Evolutionary conservation across 768 basidiomycete species (phyloP).

Genomic region (Brasilioporus rufonigricans): DNA sequence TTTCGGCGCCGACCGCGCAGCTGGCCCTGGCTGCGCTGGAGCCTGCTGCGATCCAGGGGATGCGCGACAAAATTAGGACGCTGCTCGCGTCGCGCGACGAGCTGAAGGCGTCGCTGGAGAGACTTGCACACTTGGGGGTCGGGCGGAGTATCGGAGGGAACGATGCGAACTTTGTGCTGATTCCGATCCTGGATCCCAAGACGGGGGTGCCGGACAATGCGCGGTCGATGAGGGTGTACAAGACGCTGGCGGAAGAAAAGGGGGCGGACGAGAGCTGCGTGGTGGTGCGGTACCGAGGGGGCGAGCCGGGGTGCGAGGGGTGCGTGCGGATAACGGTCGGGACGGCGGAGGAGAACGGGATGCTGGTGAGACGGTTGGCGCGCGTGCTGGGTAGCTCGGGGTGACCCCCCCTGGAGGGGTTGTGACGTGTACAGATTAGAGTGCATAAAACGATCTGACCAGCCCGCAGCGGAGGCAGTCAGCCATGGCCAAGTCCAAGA

Average conservation of each 20-base stretch:
- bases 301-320: conserved; percentile 80
- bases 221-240: conserved; percentile 68
- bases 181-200: conserved; percentile 61
- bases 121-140: conserved; percentile 51
- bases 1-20: conserved; percentile 84
- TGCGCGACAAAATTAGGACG: conserved; percentile 61
- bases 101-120: conserved; percentile 50
- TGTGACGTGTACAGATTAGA: not conserved
- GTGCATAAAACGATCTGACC: too few relatives aligned
- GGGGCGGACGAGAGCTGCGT: conserved; percentile 82
- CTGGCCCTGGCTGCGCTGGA: conserved; percentile 81
- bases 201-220: conserved; percentile 48
- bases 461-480: not conserved
- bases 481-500: conserved; percentile 50
- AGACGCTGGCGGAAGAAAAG: conserved; percentile 75
- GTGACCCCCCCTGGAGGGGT: conserved; percentile 29
- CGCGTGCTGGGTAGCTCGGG: too few relatives aligned
- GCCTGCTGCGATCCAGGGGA: conserved; percentile 53
- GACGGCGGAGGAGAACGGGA: conserved; percentile 71
- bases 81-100: conserved; percentile 56
- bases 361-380: conserved; percentile 52
- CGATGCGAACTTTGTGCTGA: conserved; percentile 87
- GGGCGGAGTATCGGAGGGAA: conserved; percentile 75
- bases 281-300: conserved; percentile 88
- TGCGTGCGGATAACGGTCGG: conserved; percentile 92